A percentile compares a stretch with the other conserved stretches of the same genome.
These are phyloP conservation scores for Fonsecaea multimorphosa DNA, from an alignment of 2,329 filamentous ascomycete species.

Conservation along the genomic window DNA sequence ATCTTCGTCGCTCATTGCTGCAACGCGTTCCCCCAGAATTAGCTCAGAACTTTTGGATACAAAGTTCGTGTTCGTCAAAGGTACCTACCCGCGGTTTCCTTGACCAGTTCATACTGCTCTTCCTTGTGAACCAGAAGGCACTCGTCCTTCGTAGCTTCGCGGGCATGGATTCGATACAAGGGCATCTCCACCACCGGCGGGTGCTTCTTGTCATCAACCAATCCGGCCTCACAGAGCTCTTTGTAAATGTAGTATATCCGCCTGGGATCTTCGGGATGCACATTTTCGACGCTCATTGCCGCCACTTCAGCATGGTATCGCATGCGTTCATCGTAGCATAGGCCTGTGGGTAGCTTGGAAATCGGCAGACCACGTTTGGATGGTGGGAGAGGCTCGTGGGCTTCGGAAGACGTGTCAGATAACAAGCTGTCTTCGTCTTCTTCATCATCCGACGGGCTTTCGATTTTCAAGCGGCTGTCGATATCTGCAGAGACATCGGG, in stretches of 20 bases:
- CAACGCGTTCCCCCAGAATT: background rate
- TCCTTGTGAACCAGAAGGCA: slow-evolving; percentile 78
- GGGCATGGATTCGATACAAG: slow-evolving; percentile 73
- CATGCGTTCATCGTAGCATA: slow-evolving; percentile 94
- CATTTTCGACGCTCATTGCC: slow-evolving; percentile 65
- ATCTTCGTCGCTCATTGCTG: slow-evolving; percentile 62
- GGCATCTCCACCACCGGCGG: slow-evolving; percentile 58
- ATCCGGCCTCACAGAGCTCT: slow-evolving; percentile 79
- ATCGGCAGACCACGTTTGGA: slow-evolving; percentile 52
- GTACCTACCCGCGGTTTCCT: slow-evolving; percentile 55
- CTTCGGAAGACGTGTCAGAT: slow-evolving; percentile 35
- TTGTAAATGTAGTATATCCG: slow-evolving; percentile 93
- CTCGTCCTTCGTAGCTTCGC: slow-evolving; percentile 78
- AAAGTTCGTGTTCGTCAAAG: background rate
- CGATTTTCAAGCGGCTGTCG: slow-evolving; percentile 30
- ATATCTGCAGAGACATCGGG: slow-evolving; percentile 30
- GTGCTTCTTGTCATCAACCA: slow-evolving; percentile 68
- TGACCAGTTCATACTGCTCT: slow-evolving; percentile 81
- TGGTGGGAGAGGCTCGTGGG: slow-evolving; percentile 42
- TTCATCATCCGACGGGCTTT: slow-evolving; percentile 36
- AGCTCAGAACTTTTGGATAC: background rate
- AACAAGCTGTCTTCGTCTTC: slow-evolving; percentile 32
- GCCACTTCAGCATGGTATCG: slow-evolving; percentile 90
- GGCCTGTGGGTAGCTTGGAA: slow-evolving; percentile 69
- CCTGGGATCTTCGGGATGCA: slow-evolving; percentile 92